A percentile compares a stretch with the other conserved stretches of the same genome.
Conservation (phyloP, 1,284 basidiomycete species). For the Acaromyces ingoldii region DNA sequence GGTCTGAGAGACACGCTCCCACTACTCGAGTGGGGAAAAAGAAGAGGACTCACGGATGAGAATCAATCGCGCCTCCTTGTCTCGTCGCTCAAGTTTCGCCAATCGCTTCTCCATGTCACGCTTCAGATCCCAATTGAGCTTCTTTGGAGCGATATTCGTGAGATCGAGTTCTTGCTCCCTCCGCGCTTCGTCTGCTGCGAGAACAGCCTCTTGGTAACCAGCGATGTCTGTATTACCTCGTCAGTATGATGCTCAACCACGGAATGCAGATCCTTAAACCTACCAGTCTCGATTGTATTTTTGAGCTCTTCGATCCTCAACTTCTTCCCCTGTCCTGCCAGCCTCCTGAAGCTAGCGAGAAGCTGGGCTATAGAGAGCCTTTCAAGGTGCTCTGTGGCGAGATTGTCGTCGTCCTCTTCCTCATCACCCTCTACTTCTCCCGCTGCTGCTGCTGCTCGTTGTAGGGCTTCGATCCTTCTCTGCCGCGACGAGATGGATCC, state of each 20-base stretch:
- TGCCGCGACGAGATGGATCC: not conserved
- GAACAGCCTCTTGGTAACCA: conserved; percentile 76
- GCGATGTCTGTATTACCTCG: conserved; percentile 55
- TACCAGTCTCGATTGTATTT: conserved; percentile 78
- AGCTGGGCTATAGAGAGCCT: conserved; percentile 4
- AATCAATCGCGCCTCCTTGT: conserved; percentile 83
- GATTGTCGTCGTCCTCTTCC: not conserved
- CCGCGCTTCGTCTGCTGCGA: conserved; percentile 76
- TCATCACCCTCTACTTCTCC: conserved; percentile 6
- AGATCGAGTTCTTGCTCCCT: conserved; percentile 77
- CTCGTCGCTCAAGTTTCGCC: conserved; percentile 78
- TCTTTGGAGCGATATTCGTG: conserved; percentile 92
- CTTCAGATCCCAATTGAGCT: conserved; percentile 95
- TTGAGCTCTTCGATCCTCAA: conserved; percentile 58
- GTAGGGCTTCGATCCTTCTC: not conserved
- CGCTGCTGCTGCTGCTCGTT: not conserved
- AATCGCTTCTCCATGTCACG: conserved; percentile 87
- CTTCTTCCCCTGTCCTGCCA: conserved; percentile 33
- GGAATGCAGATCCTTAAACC: not conserved
- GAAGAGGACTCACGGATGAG: conserved; percentile 86
- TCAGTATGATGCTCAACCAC: not conserved
- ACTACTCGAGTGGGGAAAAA: no score
- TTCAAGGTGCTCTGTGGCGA: not conserved
- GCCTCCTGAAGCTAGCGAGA: conserved; percentile 36
- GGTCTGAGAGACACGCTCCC: no score